phyloP scores from a whole-genome alignment of 768 basidiomycete genomes.

The Suillus lakei region DNA sequence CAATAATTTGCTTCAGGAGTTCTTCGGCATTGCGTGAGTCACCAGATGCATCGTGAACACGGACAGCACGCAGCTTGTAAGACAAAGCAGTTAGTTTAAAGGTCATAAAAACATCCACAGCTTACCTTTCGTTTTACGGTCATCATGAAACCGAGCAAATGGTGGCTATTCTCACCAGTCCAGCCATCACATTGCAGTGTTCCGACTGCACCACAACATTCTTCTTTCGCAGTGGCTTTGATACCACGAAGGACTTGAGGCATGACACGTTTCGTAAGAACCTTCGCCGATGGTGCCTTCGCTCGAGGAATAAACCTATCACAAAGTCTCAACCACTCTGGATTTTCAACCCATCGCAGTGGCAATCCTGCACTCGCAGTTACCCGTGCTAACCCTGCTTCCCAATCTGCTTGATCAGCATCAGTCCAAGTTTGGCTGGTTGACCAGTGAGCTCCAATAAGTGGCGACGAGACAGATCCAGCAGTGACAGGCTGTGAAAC shows the following conservation, averaged over 20 bases:
- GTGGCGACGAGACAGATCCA: neutral
- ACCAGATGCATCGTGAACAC: slow-evolving; percentile 34
- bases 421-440: slow-evolving; percentile 1
- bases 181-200: slow-evolving; percentile 43
- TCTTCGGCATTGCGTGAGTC: slow-evolving; percentile 39
- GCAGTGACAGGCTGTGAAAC: neutral
- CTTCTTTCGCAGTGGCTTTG: slow-evolving; percentile 4
- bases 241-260: slow-evolving; percentile 13
- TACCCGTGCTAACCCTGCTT: slow-evolving; percentile 22
- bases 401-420: slow-evolving; percentile 6
- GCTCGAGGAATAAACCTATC: slow-evolving; percentile 36
- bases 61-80: slow-evolving; percentile 34
- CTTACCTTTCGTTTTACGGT: slow-evolving; percentile 25
- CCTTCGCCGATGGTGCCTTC: slow-evolving; percentile 25
- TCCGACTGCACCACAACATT: slow-evolving; percentile 17
- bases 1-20: slow-evolving; percentile 27
- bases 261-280: slow-evolving; percentile 29
- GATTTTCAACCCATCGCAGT: slow-evolving; percentile 44
- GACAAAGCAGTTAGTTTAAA: slow-evolving; percentile 2
- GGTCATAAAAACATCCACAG: neutral
- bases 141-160: slow-evolving; percentile 40
- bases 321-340: slow-evolving; percentile 35
- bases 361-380: slow-evolving; percentile 40
- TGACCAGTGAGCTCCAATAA: neutral
- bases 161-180: slow-evolving; percentile 37